These are phyloP conservation scores for Malus sylvestris DNA, from an alignment of 306 rosid genomes.

Conservation along the genomic window DNA sequence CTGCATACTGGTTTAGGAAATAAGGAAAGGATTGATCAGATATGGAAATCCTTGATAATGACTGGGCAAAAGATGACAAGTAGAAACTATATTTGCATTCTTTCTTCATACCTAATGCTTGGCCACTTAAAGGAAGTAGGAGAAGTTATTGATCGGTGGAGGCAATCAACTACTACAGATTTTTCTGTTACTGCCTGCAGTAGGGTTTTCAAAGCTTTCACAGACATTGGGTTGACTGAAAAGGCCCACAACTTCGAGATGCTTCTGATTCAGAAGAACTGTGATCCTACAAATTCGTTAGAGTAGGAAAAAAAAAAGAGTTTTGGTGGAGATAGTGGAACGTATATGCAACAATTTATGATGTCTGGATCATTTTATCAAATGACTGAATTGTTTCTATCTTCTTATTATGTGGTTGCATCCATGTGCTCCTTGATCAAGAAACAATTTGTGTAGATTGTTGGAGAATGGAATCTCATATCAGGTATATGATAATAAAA, in stretches of 20 bases:
- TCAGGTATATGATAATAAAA: no score
- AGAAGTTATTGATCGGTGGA: slow-evolving; percentile 83
- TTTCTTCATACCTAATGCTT: slow-evolving; percentile 77
- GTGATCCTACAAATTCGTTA: slow-evolving; percentile 10
- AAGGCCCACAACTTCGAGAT: slow-evolving; percentile 38
- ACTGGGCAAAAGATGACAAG: slow-evolving; percentile 78
- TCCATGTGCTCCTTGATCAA: not conserved
- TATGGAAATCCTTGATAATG: slow-evolving; percentile 80
- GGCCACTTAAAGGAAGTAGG: slow-evolving; percentile 58
- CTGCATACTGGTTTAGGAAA: slow-evolving; percentile 71
- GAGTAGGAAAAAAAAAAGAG: not conserved
- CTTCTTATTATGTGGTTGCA: not conserved
- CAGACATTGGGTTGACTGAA: slow-evolving; percentile 45
- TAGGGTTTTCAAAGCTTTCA: slow-evolving; percentile 54
- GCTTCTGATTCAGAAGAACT: slow-evolving; percentile 57
- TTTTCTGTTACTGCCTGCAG: slow-evolving; percentile 50
- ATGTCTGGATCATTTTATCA: not conserved
- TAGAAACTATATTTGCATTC: slow-evolving; percentile 60
- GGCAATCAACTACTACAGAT: slow-evolving; percentile 49
- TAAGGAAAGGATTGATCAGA: slow-evolving; percentile 63
- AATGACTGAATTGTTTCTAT: not conserved
- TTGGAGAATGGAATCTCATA: no score
- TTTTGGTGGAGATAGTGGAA: not conserved
- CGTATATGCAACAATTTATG: not conserved
- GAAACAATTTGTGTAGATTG: not conserved